phyloP scores from a whole-genome alignment of 2,329 filamentous ascomycete species.

The Claviceps maximensis region DNA sequence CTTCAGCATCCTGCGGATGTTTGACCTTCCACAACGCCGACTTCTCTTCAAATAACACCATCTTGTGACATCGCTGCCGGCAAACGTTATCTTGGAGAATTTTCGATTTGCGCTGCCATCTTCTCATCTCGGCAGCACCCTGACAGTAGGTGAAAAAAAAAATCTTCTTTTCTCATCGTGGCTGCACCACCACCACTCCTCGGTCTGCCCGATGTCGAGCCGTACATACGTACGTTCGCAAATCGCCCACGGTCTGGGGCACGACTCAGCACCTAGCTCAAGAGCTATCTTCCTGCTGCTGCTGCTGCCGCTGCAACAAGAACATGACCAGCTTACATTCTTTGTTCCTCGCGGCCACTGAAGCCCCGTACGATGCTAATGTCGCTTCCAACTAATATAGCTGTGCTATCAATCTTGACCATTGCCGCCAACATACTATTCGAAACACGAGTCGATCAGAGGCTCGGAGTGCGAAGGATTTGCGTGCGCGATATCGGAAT shows the following conservation, averaged over 20 bases:
- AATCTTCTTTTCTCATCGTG: background rate
- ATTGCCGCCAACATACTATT: background rate
- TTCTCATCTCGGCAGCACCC: background rate
- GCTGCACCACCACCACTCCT: background rate
- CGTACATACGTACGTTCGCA: background rate
- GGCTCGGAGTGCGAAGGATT: background rate
- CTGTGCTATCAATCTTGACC: background rate
- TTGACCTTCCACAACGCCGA: background rate
- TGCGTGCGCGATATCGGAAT: background rate
- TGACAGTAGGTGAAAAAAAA: conserved; percentile 1
- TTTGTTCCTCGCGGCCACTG: background rate
- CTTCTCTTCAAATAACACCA: background rate
- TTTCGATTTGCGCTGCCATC: background rate
- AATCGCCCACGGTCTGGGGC: background rate
- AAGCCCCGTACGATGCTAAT: background rate
- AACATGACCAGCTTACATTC: background rate
- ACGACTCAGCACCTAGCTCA: background rate
- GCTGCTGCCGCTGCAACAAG: background rate
- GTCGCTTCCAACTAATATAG: background rate
- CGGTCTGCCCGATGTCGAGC: background rate
- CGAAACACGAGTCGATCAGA: conserved; percentile 5
- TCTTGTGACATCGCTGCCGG: background rate
- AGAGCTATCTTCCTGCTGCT: background rate
- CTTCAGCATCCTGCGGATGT: conserved; percentile 4
- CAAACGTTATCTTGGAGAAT: background rate